Conservation (phyloP, 305 asterid genomes). For the Lippia alba region DNA sequence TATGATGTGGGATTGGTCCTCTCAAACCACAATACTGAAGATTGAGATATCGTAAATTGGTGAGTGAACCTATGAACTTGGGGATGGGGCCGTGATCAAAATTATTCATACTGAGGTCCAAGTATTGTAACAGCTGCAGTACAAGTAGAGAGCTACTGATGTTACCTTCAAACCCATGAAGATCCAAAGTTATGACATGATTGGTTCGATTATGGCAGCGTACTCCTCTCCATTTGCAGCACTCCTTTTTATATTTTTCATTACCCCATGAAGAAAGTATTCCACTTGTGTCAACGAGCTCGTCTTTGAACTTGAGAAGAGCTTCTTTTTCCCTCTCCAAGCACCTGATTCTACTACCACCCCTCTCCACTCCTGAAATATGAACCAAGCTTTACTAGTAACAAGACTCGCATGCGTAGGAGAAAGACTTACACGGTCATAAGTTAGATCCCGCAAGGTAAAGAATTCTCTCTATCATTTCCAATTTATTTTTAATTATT, state of each 20-base stretch:
- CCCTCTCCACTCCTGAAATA: not conserved
- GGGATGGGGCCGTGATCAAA: conserved; percentile 2
- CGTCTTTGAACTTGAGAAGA: conserved; percentile 30
- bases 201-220: conserved; percentile 21
- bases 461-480: too few species aligned
- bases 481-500: too few species aligned
- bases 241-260: conserved; percentile 9
- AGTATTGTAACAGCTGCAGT: conserved; percentile 10
- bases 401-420: too few species aligned
- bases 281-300: conserved; percentile 8
- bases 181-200: conserved; percentile 9
- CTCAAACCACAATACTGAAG: not conserved
- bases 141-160: conserved; percentile 28
- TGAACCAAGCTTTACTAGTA: not conserved
- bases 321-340: conserved; percentile 26
- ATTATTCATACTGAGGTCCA: conserved; percentile 14
- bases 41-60: conserved; percentile 18
- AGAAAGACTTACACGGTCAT: too few species aligned
- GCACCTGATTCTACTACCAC: conserved; percentile 14
- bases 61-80: conserved; percentile 26
- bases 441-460: too few species aligned
- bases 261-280: conserved; percentile 30
- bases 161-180: not conserved
- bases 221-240: conserved; percentile 34
- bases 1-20: conserved; percentile 6